Base-by-base conservation (phyloP, 2,329 filamentous ascomycete species). In the Fulvia fulva region DNA sequence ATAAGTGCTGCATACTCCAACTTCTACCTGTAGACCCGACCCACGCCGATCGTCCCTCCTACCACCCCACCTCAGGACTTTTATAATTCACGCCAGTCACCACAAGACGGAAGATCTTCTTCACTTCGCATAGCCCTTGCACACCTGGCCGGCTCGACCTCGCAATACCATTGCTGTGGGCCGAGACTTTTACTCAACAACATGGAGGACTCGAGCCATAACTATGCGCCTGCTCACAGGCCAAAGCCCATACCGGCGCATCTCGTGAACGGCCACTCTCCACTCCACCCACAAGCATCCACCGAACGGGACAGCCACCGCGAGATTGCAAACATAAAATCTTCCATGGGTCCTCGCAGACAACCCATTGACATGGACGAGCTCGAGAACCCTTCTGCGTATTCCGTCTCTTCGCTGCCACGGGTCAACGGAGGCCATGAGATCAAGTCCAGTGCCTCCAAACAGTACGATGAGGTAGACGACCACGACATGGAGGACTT, bases 251-350 rank as follows among this genome's bases (percentile, higher is more conserved):
- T 85, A 28, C 83, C 83, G 26, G 77, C 81, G 51, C 79, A 85
- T 71, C 74, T 86, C 58, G 66, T 81, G 51, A 85, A 86, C 69
- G 83, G 81, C 53, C 75, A 76, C 57, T 80, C 82, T 49, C 77
- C 83, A 32, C 76, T 81, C 49, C 70, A 73, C 30, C 73, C 77
- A 19, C 74, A 77, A 11, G 65, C 59, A 28, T 75, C 76, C 16
- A 75, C 80, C 68, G 76, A 76, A 45, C 76, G 79, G 60, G 76
- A 79, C 63, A 73, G 73, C 64, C 83, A 86, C 67, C 75, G 83
- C 30, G 82, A 86, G 54, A 81, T 80, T 65, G 78, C 82, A 19
- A 82, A 84, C 23, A 87, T 87, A 59, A 75, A 81, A 64, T 79
- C 79, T 6, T 85, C 83, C 14, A 84, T 83, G 70, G 75, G 76